phyloP scores from a whole-genome alignment of 306 rosid species.

The Crotalaria pallida region DNA sequence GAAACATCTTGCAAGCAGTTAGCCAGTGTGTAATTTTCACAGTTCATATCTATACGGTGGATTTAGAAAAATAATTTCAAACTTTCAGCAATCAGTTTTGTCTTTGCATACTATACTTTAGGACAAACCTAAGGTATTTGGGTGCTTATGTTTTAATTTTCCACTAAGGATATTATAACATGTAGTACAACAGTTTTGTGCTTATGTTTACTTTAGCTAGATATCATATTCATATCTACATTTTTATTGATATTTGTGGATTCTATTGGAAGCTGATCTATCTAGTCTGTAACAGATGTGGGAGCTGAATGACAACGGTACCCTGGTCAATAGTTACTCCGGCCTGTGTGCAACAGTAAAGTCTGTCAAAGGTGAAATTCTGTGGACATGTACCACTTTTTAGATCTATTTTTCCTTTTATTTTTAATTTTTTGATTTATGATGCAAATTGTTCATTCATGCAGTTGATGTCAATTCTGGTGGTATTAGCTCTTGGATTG shows the following conservation, averaged over 20 bases:
- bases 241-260: neutral
- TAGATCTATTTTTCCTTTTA: neutral
- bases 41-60: neutral
- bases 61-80: neutral
- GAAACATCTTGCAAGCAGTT: neutral
- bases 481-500: constrained; percentile 82
- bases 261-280: constrained; percentile 27
- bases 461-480: constrained; percentile 39
- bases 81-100: neutral
- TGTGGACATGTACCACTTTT: neutral
- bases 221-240: neutral
- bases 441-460: constrained; percentile 24
- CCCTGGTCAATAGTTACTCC: constrained; percentile 67
- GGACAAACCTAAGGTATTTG: no score
- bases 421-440: neutral
- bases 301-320: constrained; percentile 64
- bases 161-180: no score
- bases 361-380: constrained; percentile 41
- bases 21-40: neutral
- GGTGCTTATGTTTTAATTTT: no score
- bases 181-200: no score
- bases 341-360: constrained; percentile 70
- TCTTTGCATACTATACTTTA: neutral
- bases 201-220: neutral
- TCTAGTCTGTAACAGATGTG: constrained; percentile 51